Evolutionary conservation across 768 basidiomycete genomes (phyloP).

Genomic region (Naganishia vaughanmartiniae): DNA sequence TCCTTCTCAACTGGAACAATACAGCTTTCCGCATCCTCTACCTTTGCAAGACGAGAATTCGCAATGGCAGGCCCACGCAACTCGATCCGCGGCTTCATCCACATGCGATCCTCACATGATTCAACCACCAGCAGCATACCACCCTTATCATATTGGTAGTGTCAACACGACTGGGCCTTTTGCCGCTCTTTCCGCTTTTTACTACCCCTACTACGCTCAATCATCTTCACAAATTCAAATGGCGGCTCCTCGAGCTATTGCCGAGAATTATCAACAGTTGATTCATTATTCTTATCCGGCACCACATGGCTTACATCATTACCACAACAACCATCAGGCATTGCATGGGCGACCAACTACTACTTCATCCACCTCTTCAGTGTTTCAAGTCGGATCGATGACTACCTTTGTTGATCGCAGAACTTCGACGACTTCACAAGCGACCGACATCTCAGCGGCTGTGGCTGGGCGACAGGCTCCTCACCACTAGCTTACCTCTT

Average conservation of each 20-base stretch:
- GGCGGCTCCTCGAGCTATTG: neutral
- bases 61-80: neutral
- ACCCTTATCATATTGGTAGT: neutral
- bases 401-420: neutral
- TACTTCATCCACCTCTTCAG: conserved; percentile 1
- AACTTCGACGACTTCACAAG: neutral
- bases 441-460: neutral
- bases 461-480: neutral
- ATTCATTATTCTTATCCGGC: neutral
- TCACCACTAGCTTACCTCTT: neutral
- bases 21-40: neutral
- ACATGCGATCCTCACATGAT: neutral
- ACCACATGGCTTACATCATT: neutral
- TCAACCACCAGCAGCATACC: neutral
- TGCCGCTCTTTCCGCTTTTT: neutral
- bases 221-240: neutral
- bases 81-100: neutral
- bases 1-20: neutral
- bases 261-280: neutral
- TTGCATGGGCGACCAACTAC: neutral
- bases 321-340: neutral
- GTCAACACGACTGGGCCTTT: neutral
- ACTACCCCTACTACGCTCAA: neutral
- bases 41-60: neutral
- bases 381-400: neutral